Base-by-base conservation (phyloP, 2,329 filamentous ascomycete species). In the Ophiocordyceps camponoti-saundersi region DNA sequence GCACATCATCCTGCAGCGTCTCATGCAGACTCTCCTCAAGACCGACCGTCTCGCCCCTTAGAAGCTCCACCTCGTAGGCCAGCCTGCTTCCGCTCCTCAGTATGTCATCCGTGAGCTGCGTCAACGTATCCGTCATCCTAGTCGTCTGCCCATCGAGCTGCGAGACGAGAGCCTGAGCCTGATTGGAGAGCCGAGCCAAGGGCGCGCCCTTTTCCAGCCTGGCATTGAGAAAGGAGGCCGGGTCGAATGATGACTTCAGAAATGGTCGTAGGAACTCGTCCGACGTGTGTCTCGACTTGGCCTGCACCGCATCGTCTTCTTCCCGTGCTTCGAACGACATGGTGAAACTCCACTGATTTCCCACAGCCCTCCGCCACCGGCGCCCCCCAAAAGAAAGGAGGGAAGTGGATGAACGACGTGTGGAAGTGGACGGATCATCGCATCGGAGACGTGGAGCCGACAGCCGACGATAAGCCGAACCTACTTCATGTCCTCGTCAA, bases 51-150 rank as follows among this genome's bases (percentile, higher is more conserved):
- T 95, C 89, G 51, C 89, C 89, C n/a, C 88, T 78, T 44, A 96
- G 65, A 18, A 96, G 75, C 63, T 96, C 90, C 20, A 96, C 90
- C 64, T 96, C 86, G 59, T 98, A 98, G 20, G 89, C 87, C 48
- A 98, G 68, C 4, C 90, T 76, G 52, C 85, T 87, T 23, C 89
- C 86, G 57, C 86, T 89, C 48, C 92, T 78, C 51, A 98, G 65
- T 52, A 98, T 96, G 54, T 96, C 92, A 62, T 98, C 90, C 12
- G 92, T 95, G 49, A 96, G 70, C 57, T 90, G 82, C 30, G 88
- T 95, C 48, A 98, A 72, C 43, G 80, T 85, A 47, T 74, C 79
- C 15, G 88, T 87, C 8, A 95, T 69, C 43, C 88, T 77, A 18
- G 86, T 82, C 2, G 88, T 94, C 60, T 95, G 87, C 10, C 86